Conservation (phyloP, 2,329 filamentous ascomycete genomes). For the Pseudogymnoascus sp. region DNA sequence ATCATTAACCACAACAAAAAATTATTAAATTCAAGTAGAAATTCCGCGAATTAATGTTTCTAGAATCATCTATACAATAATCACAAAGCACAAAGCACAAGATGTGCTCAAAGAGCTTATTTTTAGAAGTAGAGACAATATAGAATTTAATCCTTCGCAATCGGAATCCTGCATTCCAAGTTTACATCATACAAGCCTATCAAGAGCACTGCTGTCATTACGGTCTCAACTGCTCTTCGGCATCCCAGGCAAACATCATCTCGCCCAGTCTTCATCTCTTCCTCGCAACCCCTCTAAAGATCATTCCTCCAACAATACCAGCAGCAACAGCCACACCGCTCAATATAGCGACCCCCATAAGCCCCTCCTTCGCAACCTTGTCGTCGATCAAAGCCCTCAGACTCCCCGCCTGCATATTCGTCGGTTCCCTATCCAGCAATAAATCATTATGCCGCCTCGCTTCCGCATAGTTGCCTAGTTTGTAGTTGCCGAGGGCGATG, state of each 20-base stretch:
- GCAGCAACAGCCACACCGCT: slow-evolving; percentile 88
- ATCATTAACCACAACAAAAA: not conserved
- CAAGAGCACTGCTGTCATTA: slow-evolving; percentile 4
- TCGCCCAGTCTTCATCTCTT: slow-evolving; percentile 26
- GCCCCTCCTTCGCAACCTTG: slow-evolving; percentile 87
- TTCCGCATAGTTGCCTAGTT: slow-evolving; percentile 94
- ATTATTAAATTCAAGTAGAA: not conserved
- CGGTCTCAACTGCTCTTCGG: not conserved
- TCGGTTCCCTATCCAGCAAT: slow-evolving; percentile 81
- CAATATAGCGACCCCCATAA: slow-evolving; percentile 91
- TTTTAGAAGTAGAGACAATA: not conserved
- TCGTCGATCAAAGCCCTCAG: slow-evolving; percentile 86
- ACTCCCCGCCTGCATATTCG: slow-evolving; percentile 83
- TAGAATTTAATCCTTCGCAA: not conserved
- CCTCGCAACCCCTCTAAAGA: slow-evolving; percentile 68
- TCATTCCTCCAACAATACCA: slow-evolving; percentile 81
- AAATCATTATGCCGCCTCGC: slow-evolving; percentile 91
- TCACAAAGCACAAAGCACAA: not conserved
- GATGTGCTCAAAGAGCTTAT: not conserved
- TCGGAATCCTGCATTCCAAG: not conserved
- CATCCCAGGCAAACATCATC: not conserved
- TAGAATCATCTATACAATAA: not conserved
- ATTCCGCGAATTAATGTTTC: not conserved
- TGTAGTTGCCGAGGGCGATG: slow-evolving; percentile 93
- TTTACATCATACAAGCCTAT: not conserved